Evolutionary conservation across 805 yeast genomes (phyloP), one percentile per base, ranked within the genome.

Genomic region (Hanseniaspora clermontiae): DNA sequence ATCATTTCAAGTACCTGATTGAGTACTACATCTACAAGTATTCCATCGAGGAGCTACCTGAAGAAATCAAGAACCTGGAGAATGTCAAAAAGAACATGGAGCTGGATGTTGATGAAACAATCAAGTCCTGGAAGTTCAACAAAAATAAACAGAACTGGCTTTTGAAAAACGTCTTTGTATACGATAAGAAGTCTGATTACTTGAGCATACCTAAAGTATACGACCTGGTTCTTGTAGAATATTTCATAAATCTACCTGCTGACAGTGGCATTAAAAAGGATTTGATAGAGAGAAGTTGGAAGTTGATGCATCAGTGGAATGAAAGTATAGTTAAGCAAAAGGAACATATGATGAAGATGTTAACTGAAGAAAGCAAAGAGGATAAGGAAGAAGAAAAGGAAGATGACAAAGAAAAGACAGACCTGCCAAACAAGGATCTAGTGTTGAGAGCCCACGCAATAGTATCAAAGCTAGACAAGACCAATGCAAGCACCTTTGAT

Each of bases 121-220:
- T 42, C 43, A 52, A 39, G 65, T 65, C 24, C 56, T 69, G 72
- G 72, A 69, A 69, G 51, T 69, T 68, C 49, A 66, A 70, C 37
- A 69, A 69, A 50, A 70, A 66, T 42, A 69, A 69, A 40, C 72
- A 69, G 49, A 67, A 65, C 43, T 69, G 72, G 72, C 57, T 69
- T 32, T 57, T 68, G 31, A 69, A 68, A 43, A 67, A 69, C 58
- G 60, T 66, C 55, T 63, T 66, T 29, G 34, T 20, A 3, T 61
- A 60, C 32, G 42, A 58, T 3, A 65, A 62, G 7, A 45, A 31
- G 11, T 39, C 14, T 11, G 51, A 53, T 14, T 17, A 14, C 29
- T 20, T 53, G 19, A 66, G 62, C 39, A 60, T 69, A 11, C 70
- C 71, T 29, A 40, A 51, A 6, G 63, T 60, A 38, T 68, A 64